Evolutionary conservation across 2,329 filamentous ascomycete genomes (phyloP).

Genomic region (Xylaria sp.): DNA sequence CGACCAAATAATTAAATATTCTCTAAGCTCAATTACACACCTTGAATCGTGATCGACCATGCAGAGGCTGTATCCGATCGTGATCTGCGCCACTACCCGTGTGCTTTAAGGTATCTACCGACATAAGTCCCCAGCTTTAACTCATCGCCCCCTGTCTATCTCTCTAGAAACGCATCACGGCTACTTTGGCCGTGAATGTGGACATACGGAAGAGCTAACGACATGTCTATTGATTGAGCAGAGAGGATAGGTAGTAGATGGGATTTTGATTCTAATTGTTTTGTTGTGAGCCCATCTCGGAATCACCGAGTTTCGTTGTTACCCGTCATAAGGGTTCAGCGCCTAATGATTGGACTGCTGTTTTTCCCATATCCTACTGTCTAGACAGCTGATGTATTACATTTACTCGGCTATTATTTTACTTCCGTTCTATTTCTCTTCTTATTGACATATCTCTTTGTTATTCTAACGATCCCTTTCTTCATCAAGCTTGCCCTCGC

Average conservation of each 20-base stretch:
- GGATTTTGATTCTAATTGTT: too few relatives aligned
- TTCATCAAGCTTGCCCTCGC: background rate
- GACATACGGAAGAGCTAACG: background rate
- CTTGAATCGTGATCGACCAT: background rate
- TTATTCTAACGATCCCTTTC: too few relatives aligned
- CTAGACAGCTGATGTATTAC: too few relatives aligned
- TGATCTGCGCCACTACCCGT: background rate
- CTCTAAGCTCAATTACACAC: background rate
- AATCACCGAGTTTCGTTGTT: too few relatives aligned
- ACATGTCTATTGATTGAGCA: background rate
- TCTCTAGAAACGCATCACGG: background rate
- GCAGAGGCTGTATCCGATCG: background rate
- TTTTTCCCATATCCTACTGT: too few relatives aligned
- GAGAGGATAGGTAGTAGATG: background rate
- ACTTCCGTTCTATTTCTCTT: too few relatives aligned
- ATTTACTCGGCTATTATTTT: too few relatives aligned
- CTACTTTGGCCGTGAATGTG: background rate
- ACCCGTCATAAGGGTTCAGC: too few relatives aligned
- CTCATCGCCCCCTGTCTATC: background rate
- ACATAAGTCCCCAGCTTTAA: too few relatives aligned
- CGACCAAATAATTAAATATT: background rate
- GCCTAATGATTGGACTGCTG: too few relatives aligned
- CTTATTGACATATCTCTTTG: too few relatives aligned
- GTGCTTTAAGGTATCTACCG: background rate
- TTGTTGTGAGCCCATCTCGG: too few relatives aligned